phyloP scores from a whole-genome alignment of 148 eudicot species.

The Rheum nobile region DNA sequence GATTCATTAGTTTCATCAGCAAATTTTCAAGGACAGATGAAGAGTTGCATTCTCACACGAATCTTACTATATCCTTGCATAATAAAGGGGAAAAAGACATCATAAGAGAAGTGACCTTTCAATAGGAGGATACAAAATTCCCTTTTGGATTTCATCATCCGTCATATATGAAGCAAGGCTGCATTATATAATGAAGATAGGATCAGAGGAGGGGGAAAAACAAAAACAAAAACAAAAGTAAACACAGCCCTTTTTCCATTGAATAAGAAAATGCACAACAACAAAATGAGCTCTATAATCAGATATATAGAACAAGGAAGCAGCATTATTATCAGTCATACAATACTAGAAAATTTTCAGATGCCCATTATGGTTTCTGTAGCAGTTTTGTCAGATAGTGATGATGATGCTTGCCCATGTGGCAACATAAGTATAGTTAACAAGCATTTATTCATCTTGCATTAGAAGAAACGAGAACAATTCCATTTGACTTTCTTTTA shows the following conservation, averaged over 20 bases:
- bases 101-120: constrained; percentile 32
- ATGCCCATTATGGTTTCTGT: neutral
- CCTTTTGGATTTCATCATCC: constrained; percentile 72
- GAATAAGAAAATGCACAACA: neutral
- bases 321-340: neutral
- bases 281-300: neutral
- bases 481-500: constrained; percentile 14
- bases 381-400: neutral
- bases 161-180: constrained; percentile 95
- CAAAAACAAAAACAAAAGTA: neutral
- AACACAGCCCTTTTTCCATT: neutral
- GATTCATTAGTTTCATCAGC: too few relatives aligned
- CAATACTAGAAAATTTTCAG: neutral
- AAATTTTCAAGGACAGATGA: too few relatives aligned
- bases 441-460: neutral
- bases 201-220: neutral
- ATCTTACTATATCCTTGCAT: too few relatives aligned
- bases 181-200: constrained; percentile 15
- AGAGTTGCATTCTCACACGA: too few relatives aligned
- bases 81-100: too few relatives aligned
- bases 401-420: neutral
- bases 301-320: neutral
- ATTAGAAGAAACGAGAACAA: neutral
- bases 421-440: neutral
- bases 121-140: constrained; percentile 73